Conservation (phyloP, 2,329 filamentous ascomycete species). For the Xylariaceae sp. region DNA sequence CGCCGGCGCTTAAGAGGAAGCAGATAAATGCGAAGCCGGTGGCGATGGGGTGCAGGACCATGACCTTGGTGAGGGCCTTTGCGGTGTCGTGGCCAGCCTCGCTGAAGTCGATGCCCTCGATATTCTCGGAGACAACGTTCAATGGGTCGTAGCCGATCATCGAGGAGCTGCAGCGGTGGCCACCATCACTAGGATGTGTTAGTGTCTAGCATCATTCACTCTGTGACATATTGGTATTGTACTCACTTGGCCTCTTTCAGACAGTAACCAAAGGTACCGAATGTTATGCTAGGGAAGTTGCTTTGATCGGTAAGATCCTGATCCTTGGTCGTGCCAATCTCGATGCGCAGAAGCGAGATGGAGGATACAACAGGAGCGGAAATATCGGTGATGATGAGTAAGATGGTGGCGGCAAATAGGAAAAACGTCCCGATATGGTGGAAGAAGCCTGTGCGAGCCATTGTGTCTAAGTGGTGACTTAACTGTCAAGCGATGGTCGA, state of each 20-base stretch:
- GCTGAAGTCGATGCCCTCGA: conserved; percentile 31
- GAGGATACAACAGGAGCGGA: conserved; percentile 44
- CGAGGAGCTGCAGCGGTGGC: conserved; percentile 22
- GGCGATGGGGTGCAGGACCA: conserved; percentile 40
- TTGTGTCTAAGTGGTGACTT: conserved; percentile 15
- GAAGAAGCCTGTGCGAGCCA: conserved; percentile 34
- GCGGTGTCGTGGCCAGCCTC: conserved; percentile 37
- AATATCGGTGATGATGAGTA: conserved; percentile 47
- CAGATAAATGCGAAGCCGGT: conserved; percentile 41
- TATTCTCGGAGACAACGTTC: conserved; percentile 16
- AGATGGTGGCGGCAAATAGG: conserved; percentile 42
- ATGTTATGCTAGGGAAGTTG: conserved; percentile 30
- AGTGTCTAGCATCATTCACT: conserved; percentile 9
- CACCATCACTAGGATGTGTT: conserved; percentile 14
- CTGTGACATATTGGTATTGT: conserved; percentile 9
- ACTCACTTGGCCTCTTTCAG: conserved; percentile 16
- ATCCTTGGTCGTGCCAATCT: conserved; percentile 26
- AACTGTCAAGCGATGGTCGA: not conserved
- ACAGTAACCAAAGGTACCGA: conserved; percentile 49
- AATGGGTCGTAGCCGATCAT: conserved; percentile 29
- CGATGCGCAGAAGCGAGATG: conserved; percentile 41
- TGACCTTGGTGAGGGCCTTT: conserved; percentile 40
- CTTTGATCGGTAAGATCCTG: conserved; percentile 3
- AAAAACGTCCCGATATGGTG: conserved; percentile 45
- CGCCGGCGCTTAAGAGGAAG: conserved; percentile 42